These are phyloP conservation scores for Geranomyces michiganensis DNA, from an alignment of 192 early-diverging fungal genomes.

Conservation along the genomic window DNA sequence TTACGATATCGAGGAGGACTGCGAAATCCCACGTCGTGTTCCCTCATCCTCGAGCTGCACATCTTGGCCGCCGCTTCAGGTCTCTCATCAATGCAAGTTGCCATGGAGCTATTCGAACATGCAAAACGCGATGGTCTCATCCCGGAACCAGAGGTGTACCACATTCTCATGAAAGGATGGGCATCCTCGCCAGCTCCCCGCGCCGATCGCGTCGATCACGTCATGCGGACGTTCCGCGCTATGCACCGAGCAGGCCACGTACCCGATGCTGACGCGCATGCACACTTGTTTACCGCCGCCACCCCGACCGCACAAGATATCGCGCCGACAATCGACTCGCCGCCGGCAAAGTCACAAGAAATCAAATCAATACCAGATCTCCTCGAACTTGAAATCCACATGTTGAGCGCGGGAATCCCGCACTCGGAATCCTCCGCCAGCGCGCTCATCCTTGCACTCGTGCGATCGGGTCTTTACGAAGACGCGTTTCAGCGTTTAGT, in stretches of 20 bases:
- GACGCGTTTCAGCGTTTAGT: conserved; percentile 17
- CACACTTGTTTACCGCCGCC: conserved; percentile 17
- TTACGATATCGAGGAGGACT: conserved; percentile 1
- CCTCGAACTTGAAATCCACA: conserved; percentile 7
- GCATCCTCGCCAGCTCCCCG: not conserved
- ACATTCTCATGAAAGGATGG: conserved; percentile 23
- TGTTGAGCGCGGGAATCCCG: not conserved
- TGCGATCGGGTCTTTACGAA: not conserved
- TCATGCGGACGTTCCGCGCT: conserved; percentile 6
- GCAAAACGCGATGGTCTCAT: conserved; percentile 18
- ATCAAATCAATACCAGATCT: not conserved
- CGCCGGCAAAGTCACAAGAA: too few relatives aligned
- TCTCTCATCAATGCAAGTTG: conserved; percentile 3
- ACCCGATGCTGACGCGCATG: conserved; percentile 7
- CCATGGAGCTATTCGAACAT: conserved; percentile 8
- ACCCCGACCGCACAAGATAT: not conserved
- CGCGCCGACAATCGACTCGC: too few relatives aligned
- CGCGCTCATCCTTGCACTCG: conserved; percentile 17
- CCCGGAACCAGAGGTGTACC: conserved; percentile 13
- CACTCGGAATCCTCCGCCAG: conserved; percentile 3
- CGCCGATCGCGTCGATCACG: not conserved
- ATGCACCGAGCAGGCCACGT: conserved; percentile 14
- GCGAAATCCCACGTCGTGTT: not conserved
- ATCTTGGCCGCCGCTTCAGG: not conserved
- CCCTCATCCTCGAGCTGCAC: conserved; percentile 9